Conservation (phyloP, 495 filamentous ascomycete genomes). For the Podospora anserina region DNA sequence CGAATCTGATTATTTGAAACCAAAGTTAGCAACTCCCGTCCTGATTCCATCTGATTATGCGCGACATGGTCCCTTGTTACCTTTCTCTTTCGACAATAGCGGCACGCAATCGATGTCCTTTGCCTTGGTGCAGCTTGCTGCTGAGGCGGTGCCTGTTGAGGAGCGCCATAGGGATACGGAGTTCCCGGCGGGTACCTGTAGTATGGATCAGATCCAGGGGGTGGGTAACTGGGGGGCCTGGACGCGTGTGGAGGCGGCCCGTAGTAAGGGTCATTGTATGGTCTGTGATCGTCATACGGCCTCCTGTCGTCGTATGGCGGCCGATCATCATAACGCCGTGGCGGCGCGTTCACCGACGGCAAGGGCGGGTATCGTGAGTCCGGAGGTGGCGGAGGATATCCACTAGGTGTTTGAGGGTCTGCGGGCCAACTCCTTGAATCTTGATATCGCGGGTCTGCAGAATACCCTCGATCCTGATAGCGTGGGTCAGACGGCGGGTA, state of each 20-base stretch:
- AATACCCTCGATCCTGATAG: conserved; percentile 17
- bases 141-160: conserved; percentile 26
- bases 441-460: conserved; percentile 24
- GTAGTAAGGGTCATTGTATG: conserved; percentile 6
- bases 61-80: neutral
- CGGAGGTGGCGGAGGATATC: conserved; percentile 14
- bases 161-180: conserved; percentile 19
- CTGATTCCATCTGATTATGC: neutral
- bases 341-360: conserved; percentile 17
- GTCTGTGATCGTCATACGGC: conserved; percentile 20
- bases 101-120: conserved; percentile 51
- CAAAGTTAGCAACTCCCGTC: conserved; percentile 15
- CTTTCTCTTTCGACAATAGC: conserved; percentile 52
- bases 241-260: conserved; percentile 13
- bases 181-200: conserved; percentile 19
- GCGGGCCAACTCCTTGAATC: conserved; percentile 24
- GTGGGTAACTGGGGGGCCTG: conserved; percentile 22
- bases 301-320: conserved; percentile 19
- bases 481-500: conserved; percentile 19
- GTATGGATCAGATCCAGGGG: conserved; percentile 21
- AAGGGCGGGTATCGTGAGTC: conserved; percentile 22
- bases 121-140: conserved; percentile 45
- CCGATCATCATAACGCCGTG: conserved; percentile 15
- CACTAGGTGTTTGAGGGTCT: conserved; percentile 1
- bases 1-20: conserved; percentile 39